A percentile compares a stretch with the other conserved stretches of the same genome.
phyloP scores from a whole-genome alignment of 2,329 filamentous ascomycete genomes.

The Nemania abortiva region DNA sequence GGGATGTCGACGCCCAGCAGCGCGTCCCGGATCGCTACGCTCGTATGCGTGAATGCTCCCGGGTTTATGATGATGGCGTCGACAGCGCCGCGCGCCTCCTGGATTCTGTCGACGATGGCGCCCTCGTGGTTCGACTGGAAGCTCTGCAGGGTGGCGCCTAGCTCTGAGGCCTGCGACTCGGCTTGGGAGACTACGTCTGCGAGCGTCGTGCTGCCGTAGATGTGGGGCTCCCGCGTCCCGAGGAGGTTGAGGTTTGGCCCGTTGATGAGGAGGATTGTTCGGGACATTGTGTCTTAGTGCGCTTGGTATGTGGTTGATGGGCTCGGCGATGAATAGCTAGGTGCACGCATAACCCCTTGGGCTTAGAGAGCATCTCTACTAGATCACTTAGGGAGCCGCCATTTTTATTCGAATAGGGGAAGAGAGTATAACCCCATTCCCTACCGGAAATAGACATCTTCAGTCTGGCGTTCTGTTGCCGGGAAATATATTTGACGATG shows the following conservation, averaged over 20 bases:
- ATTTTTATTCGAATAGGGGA: neutral
- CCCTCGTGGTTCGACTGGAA: slow-evolving; percentile 87
- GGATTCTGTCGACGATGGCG: slow-evolving; percentile 78
- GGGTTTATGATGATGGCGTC: slow-evolving; percentile 82
- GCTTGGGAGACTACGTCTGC: slow-evolving; percentile 67
- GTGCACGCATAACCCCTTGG: no score
- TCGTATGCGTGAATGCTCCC: slow-evolving; percentile 80
- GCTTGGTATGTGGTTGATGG: neutral
- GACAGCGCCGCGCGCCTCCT: slow-evolving; percentile 67
- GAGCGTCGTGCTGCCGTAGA: slow-evolving; percentile 79
- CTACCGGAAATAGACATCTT: slow-evolving; percentile 1
- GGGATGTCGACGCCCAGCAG: slow-evolving; percentile 76
- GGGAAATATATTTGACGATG: slow-evolving; percentile 14
- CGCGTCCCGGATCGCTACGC: slow-evolving; percentile 80
- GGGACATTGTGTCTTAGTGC: slow-evolving; percentile 36
- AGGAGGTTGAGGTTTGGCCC: slow-evolving; percentile 87
- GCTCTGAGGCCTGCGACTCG: slow-evolving; percentile 60
- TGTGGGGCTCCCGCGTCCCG: slow-evolving; percentile 77
- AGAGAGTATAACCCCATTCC: neutral
- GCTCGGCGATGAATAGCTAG: neutral
- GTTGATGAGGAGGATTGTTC: slow-evolving; percentile 77
- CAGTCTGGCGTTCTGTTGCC: neutral
- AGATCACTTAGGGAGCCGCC: neutral
- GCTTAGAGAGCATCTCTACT: neutral
- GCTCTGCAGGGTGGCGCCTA: slow-evolving; percentile 63